Conservation (phyloP, 2,329 filamentous ascomycete genomes). For the Alternaria alternata region DNA sequence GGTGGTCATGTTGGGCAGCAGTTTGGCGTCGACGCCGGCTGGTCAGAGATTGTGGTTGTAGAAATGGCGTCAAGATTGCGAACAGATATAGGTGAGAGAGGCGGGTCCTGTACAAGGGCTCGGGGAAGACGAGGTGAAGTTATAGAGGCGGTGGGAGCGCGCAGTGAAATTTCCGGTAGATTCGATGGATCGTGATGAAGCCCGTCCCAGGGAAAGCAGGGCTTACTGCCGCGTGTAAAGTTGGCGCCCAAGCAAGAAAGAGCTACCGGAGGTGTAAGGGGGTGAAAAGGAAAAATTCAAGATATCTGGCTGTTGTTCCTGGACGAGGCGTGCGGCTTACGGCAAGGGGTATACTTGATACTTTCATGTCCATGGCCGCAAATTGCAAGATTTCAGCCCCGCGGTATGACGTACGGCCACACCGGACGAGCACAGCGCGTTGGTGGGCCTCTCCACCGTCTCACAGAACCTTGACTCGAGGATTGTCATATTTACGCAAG, state of each 20-base stretch:
- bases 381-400: constrained; percentile 20
- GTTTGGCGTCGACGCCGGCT: constrained; percentile 11
- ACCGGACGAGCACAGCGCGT: constrained; percentile 10
- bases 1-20: constrained; percentile 60
- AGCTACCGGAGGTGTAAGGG: constrained; percentile 1
- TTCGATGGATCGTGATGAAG: constrained; percentile 20
- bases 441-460: constrained; percentile 16
- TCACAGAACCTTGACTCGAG: constrained; percentile 5
- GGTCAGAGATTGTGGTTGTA: constrained; percentile 13
- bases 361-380: constrained; percentile 10
- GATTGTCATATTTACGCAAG: constrained; percentile 16
- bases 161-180: constrained; percentile 19
- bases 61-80: constrained; percentile 8
- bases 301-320: constrained; percentile 24
- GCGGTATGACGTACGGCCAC: constrained; percentile 22
- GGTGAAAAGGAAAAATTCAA: not conserved
- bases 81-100: constrained; percentile 1
- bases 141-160: constrained; percentile 13
- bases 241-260: constrained; percentile 12
- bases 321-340: constrained; percentile 11
- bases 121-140: constrained; percentile 6
- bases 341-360: constrained; percentile 8
- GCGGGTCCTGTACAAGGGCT: not conserved
- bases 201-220: constrained; percentile 9
- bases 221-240: constrained; percentile 6